phyloP scores from a whole-genome alignment of 2,329 filamentous ascomycete genomes.

The Daldinia eschscholtzii region DNA sequence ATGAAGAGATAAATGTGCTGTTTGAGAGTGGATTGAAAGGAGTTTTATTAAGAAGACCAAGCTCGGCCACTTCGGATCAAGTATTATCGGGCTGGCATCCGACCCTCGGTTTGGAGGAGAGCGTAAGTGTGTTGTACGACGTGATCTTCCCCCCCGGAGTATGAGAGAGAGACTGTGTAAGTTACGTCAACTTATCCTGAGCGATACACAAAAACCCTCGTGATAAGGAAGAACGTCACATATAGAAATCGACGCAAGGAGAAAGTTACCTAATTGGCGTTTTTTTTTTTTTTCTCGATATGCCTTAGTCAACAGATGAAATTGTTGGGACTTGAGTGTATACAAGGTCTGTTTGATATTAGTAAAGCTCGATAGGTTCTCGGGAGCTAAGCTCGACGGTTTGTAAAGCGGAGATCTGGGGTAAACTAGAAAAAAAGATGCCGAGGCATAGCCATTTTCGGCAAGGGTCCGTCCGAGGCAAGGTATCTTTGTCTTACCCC shows the following conservation, averaged over 20 bases:
- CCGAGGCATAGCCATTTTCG: conserved; percentile 47
- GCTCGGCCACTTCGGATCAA: not conserved
- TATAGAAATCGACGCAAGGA: not conserved
- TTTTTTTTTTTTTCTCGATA: not conserved
- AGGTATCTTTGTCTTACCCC: not conserved
- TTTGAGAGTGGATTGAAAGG: not conserved
- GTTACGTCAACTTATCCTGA: no score
- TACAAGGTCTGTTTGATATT: not conserved
- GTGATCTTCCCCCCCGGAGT: not conserved
- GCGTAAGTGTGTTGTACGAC: not conserved
- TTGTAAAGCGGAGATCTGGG: conserved; percentile 34
- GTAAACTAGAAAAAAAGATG: conserved; percentile 41
- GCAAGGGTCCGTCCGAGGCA: conserved; percentile 8
- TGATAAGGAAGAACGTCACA: not conserved
- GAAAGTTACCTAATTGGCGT: not conserved
- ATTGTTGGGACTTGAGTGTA: conserved; percentile 5
- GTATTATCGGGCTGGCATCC: not conserved
- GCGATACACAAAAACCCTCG: not conserved
- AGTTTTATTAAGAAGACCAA: not conserved
- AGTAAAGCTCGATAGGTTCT: not conserved
- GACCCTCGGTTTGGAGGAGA: not conserved
- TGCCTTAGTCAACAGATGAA: not conserved
- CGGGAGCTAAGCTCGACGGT: conserved; percentile 25
- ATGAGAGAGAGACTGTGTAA: not conserved
- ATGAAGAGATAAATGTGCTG: not conserved